phyloP scores from a whole-genome alignment of 345 rosid genomes.

The Eucalyptus pauciflora region DNA sequence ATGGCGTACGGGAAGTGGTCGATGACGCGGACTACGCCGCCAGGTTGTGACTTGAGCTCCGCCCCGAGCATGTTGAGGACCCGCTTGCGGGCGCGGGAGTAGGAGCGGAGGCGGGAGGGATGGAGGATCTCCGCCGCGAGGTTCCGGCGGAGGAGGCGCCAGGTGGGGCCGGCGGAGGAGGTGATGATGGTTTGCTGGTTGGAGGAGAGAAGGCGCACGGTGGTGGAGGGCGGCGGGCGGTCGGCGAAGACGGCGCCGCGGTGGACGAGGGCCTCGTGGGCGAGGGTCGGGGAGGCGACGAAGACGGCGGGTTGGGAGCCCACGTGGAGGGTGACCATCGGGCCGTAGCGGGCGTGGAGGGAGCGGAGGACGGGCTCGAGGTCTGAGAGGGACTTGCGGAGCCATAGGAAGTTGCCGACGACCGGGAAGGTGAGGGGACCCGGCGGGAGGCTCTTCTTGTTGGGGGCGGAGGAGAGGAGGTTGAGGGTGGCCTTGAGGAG shows the following conservation, averaged over 20 bases:
- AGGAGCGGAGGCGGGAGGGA: neutral
- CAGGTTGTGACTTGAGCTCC: neutral
- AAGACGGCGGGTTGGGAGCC: neutral
- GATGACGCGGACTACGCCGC: neutral
- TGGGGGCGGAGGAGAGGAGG: neutral
- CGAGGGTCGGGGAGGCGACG: neutral
- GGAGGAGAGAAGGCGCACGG: neutral
- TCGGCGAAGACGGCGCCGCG: neutral
- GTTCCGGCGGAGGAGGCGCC: neutral
- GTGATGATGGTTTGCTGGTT: neutral
- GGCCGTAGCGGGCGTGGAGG: neutral
- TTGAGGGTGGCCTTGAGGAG: neutral
- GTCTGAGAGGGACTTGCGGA: neutral
- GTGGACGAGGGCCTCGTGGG: slow-evolving; percentile 1
- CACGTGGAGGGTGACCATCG: neutral
- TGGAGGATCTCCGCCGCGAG: neutral
- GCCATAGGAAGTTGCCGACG: neutral
- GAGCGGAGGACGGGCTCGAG: neutral
- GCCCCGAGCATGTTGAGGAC: neutral
- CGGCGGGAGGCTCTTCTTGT: neutral
- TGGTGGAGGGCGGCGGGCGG: neutral
- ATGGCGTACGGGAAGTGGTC: neutral
- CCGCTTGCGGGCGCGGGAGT: neutral
- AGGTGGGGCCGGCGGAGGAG: neutral
- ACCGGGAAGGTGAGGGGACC: neutral